phyloP scores from a whole-genome alignment of 2,329 filamentous ascomycete species.

The Metarhizium album region DNA sequence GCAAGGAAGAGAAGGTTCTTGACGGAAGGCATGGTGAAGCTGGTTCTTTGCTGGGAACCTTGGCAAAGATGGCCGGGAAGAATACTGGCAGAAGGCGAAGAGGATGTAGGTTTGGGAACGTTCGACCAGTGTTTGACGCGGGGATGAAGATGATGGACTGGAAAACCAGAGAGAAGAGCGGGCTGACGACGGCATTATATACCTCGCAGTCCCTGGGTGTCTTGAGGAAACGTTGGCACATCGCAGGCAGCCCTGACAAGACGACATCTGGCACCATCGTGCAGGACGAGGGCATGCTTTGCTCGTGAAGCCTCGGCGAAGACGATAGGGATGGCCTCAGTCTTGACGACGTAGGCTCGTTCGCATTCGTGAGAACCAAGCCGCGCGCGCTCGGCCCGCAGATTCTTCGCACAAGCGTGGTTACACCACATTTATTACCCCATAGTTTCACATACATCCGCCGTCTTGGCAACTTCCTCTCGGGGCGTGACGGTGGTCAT shows the following conservation, averaged over 20 bases:
- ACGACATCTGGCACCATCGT: too few relatives aligned
- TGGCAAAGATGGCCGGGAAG: too few relatives aligned
- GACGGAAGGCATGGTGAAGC: slow-evolving; percentile 4
- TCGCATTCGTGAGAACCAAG: too few relatives aligned
- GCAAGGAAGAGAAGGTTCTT: slow-evolving; percentile 6
- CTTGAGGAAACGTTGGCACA: too few relatives aligned
- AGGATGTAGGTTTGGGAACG: neutral
- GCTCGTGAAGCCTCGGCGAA: slow-evolving; percentile 4
- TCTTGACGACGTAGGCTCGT: too few relatives aligned
- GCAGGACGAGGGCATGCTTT: neutral
- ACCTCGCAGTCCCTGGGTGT: too few relatives aligned
- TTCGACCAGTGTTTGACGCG: too few relatives aligned
- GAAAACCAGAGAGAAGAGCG: too few relatives aligned
- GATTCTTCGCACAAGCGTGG: neutral
- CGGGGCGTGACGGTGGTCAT: neutral
- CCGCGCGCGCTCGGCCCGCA: neutral
- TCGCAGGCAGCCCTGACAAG: too few relatives aligned
- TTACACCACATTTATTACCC: neutral
- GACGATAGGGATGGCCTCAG: neutral
- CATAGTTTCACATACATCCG: neutral
- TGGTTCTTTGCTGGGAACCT: neutral
- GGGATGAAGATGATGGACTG: too few relatives aligned
- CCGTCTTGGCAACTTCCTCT: neutral
- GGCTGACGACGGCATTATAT: too few relatives aligned
- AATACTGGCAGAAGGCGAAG: neutral